A percentile compares a stretch with the other conserved stretches of the same genome.
These are phyloP conservation scores for Psilocybe cubensis DNA, from an alignment of 768 basidiomycete species.

Conservation along the genomic window DNA sequence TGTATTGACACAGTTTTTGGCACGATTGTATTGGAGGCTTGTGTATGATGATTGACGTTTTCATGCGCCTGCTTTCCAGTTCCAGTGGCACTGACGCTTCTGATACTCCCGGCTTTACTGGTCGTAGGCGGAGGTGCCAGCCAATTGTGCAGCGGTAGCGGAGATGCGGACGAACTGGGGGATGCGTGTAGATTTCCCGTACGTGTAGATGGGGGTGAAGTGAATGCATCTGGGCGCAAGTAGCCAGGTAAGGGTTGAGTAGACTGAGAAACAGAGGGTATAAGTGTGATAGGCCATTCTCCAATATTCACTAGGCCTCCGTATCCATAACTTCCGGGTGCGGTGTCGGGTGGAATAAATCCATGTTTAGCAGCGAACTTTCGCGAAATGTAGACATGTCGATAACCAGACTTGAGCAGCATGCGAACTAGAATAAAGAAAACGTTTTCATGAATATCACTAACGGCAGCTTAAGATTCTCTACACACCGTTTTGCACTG, in stretches of 20 bases:
- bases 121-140: slow-evolving; percentile 9
- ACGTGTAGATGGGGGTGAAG: slow-evolving; percentile 5
- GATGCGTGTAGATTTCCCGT: slow-evolving; percentile 14
- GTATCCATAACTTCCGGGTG: slow-evolving; percentile 94
- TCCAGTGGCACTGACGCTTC: slow-evolving; percentile 8
- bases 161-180: slow-evolving; percentile 21
- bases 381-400: slow-evolving; percentile 94
- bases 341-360: slow-evolving; percentile 86
- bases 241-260: slow-evolving; percentile 24
- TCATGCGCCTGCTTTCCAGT: not conserved
- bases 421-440: slow-evolving; percentile 69
- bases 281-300: slow-evolving; percentile 81
- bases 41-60: not conserved
- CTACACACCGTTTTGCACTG: slow-evolving; percentile 79
- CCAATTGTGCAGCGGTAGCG: slow-evolving; percentile 11
- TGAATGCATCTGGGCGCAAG: slow-evolving; percentile 22
- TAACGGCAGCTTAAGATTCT: not conserved
- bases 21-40: slow-evolving; percentile 14
- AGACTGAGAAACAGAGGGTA: slow-evolving; percentile 41
- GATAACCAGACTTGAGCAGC: slow-evolving; percentile 90
- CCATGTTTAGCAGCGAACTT: slow-evolving; percentile 88
- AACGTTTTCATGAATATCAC: not conserved
- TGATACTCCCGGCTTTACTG: slow-evolving; percentile 11
- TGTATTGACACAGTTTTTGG: slow-evolving; percentile 50
- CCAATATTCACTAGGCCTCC: slow-evolving; percentile 87